Evolutionary conservation across 495 filamentous ascomycete species (phyloP), one percentile per base, ranked within the genome.

Genomic region (Lophiotrema nucula): DNA sequence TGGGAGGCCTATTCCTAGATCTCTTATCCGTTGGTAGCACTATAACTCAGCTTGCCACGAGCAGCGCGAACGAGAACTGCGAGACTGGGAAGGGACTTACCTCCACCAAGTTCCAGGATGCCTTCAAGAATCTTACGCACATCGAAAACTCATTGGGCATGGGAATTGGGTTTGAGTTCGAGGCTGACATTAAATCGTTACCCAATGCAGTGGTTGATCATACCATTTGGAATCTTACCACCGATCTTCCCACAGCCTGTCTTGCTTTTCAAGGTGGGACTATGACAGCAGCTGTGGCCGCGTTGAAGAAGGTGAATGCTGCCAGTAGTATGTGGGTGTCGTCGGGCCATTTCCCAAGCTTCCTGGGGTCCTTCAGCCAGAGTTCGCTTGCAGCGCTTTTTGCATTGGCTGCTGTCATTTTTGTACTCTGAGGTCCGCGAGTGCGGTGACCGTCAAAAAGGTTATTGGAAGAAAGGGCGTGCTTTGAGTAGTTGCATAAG

Each of bases 51-150:
- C 51, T 55, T 23, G 38, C 51, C 2, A 55, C 33, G 39, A 21
- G 26, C 38, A 13, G 1, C 2, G 37, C 46, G 25, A 26, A 55
- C 18, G 51, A 23, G 33, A 45, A 55, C 51, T 55, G 51, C 51
- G 38, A 55, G 18, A 26, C 51, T n/a, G 51, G 51, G 22, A 44
- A 44, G 41, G 42, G 25, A 4, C 22, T n/a, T 16, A 22, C 12
- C 1, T 31, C 15, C 33, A n/a, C 23, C 18, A 23, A 22, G 1
- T 55, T 55, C 38, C 23, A 46, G 18, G 12, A 33, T n/a, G 25
- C 51, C 1, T 55, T 45, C 51, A 44, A 44, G 23, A 55, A 55
- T 22, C 51, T 55, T n/a, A 55, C 51, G 4, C 51, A 55, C 21
- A 46, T 55, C 15, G 22, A 31, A 21, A n/a, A 38, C 23, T 25